phyloP scores from a whole-genome alignment of 495 filamentous ascomycete genomes.

The Aspergillus hancockii region DNA sequence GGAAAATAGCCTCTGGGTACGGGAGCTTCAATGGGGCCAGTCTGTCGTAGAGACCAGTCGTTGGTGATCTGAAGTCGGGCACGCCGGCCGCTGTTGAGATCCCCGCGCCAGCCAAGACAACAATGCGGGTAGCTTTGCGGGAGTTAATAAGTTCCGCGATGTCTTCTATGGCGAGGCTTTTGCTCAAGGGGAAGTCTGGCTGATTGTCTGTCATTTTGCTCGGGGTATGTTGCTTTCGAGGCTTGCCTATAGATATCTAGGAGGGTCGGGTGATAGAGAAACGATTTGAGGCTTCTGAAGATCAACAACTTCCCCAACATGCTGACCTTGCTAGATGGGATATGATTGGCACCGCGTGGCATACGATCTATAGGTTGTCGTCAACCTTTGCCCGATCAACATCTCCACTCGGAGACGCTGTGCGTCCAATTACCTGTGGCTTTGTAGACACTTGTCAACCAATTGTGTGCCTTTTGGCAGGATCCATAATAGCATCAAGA shows the following conservation, averaged over 20 bases:
- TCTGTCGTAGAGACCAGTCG: constrained; percentile 78
- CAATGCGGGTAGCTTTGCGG: constrained; percentile 21
- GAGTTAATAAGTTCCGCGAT: constrained; percentile 23
- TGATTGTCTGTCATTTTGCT: no score
- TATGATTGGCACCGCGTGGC: background rate
- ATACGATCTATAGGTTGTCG: background rate
- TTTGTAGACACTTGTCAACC: no score
- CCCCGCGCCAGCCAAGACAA: constrained; percentile 31
- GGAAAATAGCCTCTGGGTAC: constrained; percentile 70
- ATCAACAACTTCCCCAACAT: no score
- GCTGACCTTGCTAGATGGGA: no score
- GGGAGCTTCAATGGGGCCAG: constrained; percentile 76
- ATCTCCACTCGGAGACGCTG: background rate
- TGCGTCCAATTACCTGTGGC: background rate
- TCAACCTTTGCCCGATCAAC: background rate
- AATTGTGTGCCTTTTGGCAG: no score
- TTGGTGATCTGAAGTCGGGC: constrained; percentile 76
- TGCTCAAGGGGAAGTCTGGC: no score
- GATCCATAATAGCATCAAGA: no score
- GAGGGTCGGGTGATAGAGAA: no score
- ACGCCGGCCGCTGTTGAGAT: constrained; percentile 69
- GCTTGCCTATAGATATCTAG: background rate
- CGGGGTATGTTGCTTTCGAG: background rate
- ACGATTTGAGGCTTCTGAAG: no score
- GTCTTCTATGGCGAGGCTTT: constrained; percentile 1